phyloP scores from a whole-genome alignment of 768 basidiomycete species.

The Lactifluus rugatus region DNA sequence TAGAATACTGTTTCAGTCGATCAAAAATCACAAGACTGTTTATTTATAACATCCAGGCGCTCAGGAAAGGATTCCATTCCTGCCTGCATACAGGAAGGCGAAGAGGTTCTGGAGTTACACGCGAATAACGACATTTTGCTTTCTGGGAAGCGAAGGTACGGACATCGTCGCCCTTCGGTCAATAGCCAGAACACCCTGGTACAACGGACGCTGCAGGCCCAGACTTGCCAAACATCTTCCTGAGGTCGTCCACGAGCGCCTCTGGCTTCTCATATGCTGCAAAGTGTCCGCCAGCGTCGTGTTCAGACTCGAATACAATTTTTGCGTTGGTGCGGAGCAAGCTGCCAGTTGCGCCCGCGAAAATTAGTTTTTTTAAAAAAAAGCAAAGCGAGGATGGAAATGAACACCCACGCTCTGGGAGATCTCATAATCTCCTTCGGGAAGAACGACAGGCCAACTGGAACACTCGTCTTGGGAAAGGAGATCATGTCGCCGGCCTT shows the following conservation, averaged over 20 bases:
- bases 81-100: too few relatives aligned
- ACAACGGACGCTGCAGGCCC: not conserved
- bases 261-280: not conserved
- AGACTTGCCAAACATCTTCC: conserved; percentile 1
- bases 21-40: too few relatives aligned
- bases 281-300: not conserved
- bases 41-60: too few relatives aligned
- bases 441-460: conserved; percentile 27
- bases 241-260: not conserved
- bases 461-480: conserved; percentile 13
- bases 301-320: not conserved
- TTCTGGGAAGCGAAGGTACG: not conserved
- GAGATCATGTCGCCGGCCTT: not conserved
- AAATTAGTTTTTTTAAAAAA: not conserved
- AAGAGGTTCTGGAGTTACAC: too few relatives aligned
- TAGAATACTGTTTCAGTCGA: too few relatives aligned
- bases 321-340: not conserved
- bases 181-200: conserved; percentile 20
- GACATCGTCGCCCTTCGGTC: conserved; percentile 20
- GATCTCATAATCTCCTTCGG: conserved; percentile 22
- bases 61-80: too few relatives aligned
- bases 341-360: not conserved
- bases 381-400: not conserved
- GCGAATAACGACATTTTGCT: too few relatives aligned
- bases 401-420: not conserved